Conservation (phyloP, 441 rosid species). For the Croton laevigatus region DNA sequence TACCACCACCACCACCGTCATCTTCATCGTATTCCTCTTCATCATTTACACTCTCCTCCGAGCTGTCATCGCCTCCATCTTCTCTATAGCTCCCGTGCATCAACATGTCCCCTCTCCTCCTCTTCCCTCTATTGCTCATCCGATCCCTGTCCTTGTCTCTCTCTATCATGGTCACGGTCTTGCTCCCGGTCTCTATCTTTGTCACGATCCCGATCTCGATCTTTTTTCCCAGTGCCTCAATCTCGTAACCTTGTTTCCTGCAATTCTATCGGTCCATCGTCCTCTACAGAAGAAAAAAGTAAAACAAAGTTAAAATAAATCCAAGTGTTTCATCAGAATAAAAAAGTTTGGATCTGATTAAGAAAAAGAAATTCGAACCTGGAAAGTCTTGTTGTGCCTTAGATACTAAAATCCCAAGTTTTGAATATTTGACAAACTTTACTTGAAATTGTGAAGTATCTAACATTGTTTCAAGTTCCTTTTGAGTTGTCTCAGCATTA, state of each 20-base stretch:
- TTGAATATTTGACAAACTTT: too few species aligned
- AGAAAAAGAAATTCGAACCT: constrained; percentile 37
- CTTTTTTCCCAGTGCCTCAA: constrained; percentile 63
- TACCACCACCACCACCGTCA: constrained; percentile 47
- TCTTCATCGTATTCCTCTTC: constrained; percentile 85
- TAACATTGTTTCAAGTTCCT: too few species aligned
- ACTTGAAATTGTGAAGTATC: too few species aligned
- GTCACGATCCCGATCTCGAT: constrained; percentile 44
- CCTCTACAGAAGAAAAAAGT: constrained; percentile 44
- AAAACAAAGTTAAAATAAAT: constrained; percentile 14
- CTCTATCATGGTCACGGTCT: constrained; percentile 47
- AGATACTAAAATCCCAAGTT: too few species aligned
- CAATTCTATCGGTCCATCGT: constrained; percentile 65
- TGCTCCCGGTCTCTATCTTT: constrained; percentile 70
- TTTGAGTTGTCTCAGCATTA: too few species aligned
- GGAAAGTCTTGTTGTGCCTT: too few species aligned
- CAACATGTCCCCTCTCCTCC: constrained; percentile 75
- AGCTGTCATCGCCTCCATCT: constrained; percentile 71
- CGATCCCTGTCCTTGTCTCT: constrained; percentile 64
- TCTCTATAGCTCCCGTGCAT: constrained; percentile 62
- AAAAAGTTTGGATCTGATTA: constrained; percentile 33
- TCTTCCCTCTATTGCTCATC: constrained; percentile 51
- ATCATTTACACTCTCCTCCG: constrained; percentile 85
- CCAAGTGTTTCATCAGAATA: not conserved
- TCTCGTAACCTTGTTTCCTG: constrained; percentile 81